A percentile compares a stretch with the other conserved stretches of the same genome.
Conservation (phyloP, 2,329 filamentous ascomycete genomes). For the Phaeosphaeriaceae sp. region DNA sequence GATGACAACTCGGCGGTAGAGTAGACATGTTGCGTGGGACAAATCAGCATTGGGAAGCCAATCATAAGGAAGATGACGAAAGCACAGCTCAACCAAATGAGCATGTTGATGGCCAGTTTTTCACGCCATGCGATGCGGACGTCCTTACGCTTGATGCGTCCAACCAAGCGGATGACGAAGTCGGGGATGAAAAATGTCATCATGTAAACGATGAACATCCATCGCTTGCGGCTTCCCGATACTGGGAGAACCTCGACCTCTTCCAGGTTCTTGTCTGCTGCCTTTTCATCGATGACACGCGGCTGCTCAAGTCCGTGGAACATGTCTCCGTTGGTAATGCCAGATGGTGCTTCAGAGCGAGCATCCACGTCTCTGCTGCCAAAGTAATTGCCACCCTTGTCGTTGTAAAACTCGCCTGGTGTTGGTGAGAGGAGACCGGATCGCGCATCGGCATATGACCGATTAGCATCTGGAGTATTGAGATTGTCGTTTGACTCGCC, state of each 20-base stretch:
- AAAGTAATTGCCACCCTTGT: constrained; percentile 85
- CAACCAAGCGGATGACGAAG: constrained; percentile 76
- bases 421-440: constrained; percentile 62
- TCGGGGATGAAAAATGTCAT: constrained; percentile 91
- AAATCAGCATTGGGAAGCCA: constrained; percentile 84
- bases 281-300: constrained; percentile 93
- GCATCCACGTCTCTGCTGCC: constrained; percentile 78
- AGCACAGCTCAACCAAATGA: constrained; percentile 89
- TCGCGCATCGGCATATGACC: constrained; percentile 65
- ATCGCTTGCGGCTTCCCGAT: constrained; percentile 83
- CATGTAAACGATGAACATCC: constrained; percentile 82
- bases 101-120: constrained; percentile 95
- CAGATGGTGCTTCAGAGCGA: constrained; percentile 93
- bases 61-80: constrained; percentile 88
- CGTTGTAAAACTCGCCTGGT: constrained; percentile 71
- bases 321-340: constrained; percentile 89
- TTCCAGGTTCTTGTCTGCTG: constrained; percentile 86
- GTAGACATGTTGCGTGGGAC: constrained; percentile 88
- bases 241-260: constrained; percentile 87
- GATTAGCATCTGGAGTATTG: constrained; percentile 61
- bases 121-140: constrained; percentile 94
- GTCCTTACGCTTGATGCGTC: constrained; percentile 90
- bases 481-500: constrained; percentile 56
- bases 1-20: constrained; percentile 76
- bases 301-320: constrained; percentile 95